Conservation (phyloP, 495 filamentous ascomycete species). For the Penicillium odoratum region DNA sequence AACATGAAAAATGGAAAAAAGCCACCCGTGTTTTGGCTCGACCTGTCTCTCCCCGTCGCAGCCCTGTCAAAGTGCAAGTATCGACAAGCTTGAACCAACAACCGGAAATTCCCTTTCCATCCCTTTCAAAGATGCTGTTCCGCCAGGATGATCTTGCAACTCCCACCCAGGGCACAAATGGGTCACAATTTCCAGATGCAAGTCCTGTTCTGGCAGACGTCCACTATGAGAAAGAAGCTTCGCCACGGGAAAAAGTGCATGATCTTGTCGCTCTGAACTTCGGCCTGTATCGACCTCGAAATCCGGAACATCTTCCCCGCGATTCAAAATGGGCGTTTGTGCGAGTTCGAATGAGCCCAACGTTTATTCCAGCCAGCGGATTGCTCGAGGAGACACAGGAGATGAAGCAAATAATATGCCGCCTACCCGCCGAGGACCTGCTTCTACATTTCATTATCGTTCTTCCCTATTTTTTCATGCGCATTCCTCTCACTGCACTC, state of each 20-base stretch:
- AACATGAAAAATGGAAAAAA: conserved; percentile 24
- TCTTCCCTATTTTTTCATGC: conserved; percentile 15
- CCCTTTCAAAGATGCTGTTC: conserved; percentile 2
- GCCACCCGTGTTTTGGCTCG: conserved; percentile 5
- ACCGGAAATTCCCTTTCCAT: conserved; percentile 8
- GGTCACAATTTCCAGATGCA: background rate
- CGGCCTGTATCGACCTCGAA: conserved; percentile 16
- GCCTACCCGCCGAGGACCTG: conserved; percentile 11
- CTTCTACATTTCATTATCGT: conserved; percentile 17
- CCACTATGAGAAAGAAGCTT: background rate
- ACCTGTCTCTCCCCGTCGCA: conserved; percentile 13
- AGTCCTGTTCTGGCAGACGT: background rate
- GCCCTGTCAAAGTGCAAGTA: conserved; percentile 1
- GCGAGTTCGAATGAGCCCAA: conserved; percentile 10
- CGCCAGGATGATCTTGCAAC: background rate
- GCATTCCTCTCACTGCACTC: conserved; percentile 3
- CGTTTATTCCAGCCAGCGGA: background rate
- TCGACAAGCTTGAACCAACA: conserved; percentile 1
- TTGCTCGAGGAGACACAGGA: conserved; percentile 1
- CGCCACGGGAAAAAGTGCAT: background rate
- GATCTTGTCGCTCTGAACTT: conserved; percentile 18
- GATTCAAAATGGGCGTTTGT: conserved; percentile 3
- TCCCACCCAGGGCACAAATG: background rate
- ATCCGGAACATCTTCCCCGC: background rate
- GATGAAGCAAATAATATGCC: conserved; percentile 5